Conservation (phyloP, 2,329 filamentous ascomycete genomes). For the Harringtonia lauricola region DNA sequence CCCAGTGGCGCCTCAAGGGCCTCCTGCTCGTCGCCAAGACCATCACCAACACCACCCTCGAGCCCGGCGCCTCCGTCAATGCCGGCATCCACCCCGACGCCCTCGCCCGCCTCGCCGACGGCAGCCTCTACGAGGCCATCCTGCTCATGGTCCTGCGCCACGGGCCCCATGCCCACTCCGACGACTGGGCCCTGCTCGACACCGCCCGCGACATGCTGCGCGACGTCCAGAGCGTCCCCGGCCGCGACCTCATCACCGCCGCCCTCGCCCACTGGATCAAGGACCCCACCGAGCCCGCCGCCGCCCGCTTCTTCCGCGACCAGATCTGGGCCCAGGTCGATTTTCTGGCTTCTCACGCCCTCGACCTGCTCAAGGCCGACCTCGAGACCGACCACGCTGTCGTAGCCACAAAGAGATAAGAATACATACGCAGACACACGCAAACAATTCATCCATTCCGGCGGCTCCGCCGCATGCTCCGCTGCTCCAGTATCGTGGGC, state of each 20-base stretch:
- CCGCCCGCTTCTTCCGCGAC: constrained; percentile 35
- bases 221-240: constrained; percentile 35
- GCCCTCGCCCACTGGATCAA: constrained; percentile 33
- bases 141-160: constrained; percentile 35
- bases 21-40: constrained; percentile 41
- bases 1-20: constrained; percentile 36
- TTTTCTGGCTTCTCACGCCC: constrained; percentile 33
- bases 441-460: no score
- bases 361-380: constrained; percentile 29
- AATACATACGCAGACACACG: no score
- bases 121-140: constrained; percentile 41
- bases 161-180: constrained; percentile 28
- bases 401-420: no score
- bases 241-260: constrained; percentile 30
- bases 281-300: constrained; percentile 27
- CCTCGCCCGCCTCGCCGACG: constrained; percentile 36
- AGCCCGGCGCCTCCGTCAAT: constrained; percentile 5
- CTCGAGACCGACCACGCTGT: constrained; percentile 15
- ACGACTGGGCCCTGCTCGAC: constrained; percentile 32
- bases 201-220: constrained; percentile 34
- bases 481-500: no score
- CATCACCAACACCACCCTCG: constrained; percentile 35
- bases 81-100: constrained; percentile 14
- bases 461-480: no score
- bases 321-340: constrained; percentile 37